Percentiles rank a stretch among this genome's conserved stretches.
Evolutionary conservation across 2,329 filamentous ascomycete genomes (phyloP).

Genomic region (Pseudomassariella vexata): DNA sequence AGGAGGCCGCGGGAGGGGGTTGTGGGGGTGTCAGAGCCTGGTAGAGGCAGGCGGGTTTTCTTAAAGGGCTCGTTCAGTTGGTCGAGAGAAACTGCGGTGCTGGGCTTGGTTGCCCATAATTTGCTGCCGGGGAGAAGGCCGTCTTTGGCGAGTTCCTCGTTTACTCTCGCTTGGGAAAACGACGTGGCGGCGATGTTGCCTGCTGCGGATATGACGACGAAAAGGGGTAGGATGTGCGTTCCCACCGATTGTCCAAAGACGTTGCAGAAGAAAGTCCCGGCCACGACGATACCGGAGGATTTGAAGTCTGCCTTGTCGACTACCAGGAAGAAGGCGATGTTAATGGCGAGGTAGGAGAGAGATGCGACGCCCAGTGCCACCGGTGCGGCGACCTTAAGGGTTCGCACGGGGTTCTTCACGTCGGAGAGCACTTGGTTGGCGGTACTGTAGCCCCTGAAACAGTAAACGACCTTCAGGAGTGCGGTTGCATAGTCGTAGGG

Average conservation of each 20-base stretch:
- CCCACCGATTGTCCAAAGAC: slow-evolving; percentile 38
- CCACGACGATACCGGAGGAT: slow-evolving; percentile 46
- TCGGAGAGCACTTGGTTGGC: slow-evolving; percentile 52
- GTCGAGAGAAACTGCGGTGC: slow-evolving; percentile 11
- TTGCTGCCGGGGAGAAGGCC: slow-evolving; percentile 37
- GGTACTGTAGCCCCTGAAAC: slow-evolving; percentile 48
- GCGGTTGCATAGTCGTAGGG: slow-evolving; percentile 41
- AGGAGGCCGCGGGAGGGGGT: slow-evolving; percentile 31
- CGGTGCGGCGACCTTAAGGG: slow-evolving; percentile 50
- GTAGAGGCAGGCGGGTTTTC: not conserved
- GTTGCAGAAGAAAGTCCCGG: slow-evolving; percentile 53
- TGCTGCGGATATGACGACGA: slow-evolving; percentile 39
- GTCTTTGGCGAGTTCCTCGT: slow-evolving; percentile 40
- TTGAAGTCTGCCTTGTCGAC: slow-evolving; percentile 51
- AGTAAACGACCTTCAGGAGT: slow-evolving; percentile 51
- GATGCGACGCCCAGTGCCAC: slow-evolving; percentile 48
- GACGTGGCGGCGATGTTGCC: slow-evolving; percentile 42
- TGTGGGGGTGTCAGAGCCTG: no score
- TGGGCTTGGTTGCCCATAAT: slow-evolving; percentile 23
- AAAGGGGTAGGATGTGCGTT: slow-evolving; percentile 36
- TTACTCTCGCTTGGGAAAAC: slow-evolving; percentile 41
- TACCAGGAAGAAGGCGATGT: slow-evolving; percentile 54
- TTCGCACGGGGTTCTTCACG: slow-evolving; percentile 50
- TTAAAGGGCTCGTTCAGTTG: slow-evolving; percentile 5
- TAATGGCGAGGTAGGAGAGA: slow-evolving; percentile 50